Conservation (phyloP, 768 basidiomycete genomes). For the Macrolepiota fuliginosa region DNA sequence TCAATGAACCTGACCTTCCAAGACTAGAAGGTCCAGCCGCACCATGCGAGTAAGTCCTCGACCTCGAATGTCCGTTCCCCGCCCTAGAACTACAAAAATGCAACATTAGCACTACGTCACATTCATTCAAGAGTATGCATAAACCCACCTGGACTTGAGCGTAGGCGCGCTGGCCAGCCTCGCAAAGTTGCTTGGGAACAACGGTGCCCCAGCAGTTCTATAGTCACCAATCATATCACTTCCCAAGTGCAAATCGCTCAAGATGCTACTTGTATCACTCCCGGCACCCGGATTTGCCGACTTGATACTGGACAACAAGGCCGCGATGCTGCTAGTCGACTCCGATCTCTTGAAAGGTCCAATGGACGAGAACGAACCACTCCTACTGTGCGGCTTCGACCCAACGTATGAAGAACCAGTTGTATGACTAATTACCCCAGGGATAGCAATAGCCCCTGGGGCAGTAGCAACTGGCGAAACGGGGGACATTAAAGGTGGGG, state of each 20-base stretch:
- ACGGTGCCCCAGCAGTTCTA: slow-evolving; percentile 67
- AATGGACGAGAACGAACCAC: slow-evolving; percentile 22
- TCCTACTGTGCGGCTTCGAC: slow-evolving; percentile 5
- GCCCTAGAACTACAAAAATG: neutral
- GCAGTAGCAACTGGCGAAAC: slow-evolving; percentile 25
- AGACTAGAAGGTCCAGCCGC: slow-evolving; percentile 8
- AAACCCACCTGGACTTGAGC: slow-evolving; percentile 44
- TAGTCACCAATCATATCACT: slow-evolving; percentile 57
- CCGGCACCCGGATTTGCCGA: slow-evolving; percentile 18
- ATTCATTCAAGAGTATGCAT: neutral
- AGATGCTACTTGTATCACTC: slow-evolving; percentile 16
- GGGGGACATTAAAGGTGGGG: slow-evolving; percentile 25
- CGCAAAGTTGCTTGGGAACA: slow-evolving; percentile 83
- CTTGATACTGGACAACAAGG: slow-evolving; percentile 15
- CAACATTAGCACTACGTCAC: neutral
- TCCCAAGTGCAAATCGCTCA: slow-evolving; percentile 4
- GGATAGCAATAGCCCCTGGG: slow-evolving; percentile 17
- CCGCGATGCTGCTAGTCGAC: slow-evolving; percentile 23
- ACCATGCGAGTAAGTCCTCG: slow-evolving; percentile 22
- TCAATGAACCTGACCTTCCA: neutral
- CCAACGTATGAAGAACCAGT: neutral
- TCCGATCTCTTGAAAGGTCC: slow-evolving; percentile 36
- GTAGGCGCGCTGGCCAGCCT: slow-evolving; percentile 65
- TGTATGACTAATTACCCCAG: neutral
- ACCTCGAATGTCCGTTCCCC: slow-evolving; percentile 14